Conservation (phyloP, 1,284 basidiomycete species). For the Moniliophthora roreri region DNA sequence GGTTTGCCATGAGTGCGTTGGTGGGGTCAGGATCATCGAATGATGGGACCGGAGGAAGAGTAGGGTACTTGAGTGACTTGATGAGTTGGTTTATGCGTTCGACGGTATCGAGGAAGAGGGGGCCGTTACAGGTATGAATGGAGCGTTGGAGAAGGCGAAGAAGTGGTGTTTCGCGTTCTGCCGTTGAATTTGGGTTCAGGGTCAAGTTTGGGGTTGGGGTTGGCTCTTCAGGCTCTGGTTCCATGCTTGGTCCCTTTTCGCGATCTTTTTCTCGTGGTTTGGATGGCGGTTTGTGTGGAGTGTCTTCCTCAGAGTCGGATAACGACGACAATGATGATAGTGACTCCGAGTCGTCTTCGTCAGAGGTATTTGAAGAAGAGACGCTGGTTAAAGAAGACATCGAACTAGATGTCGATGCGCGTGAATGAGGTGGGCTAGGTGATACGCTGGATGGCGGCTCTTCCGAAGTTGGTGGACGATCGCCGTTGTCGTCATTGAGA, state of each 20-base stretch:
- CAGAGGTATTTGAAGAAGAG: too few species aligned
- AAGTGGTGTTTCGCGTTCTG: too few species aligned
- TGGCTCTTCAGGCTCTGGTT: too few species aligned
- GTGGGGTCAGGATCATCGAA: too few species aligned
- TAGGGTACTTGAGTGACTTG: constrained; percentile 64
- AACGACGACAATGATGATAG: constrained; percentile 13
- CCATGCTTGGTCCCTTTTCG: too few species aligned
- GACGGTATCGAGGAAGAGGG: constrained; percentile 64
- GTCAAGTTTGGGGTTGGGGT: too few species aligned
- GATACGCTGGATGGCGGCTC: constrained; percentile 33
- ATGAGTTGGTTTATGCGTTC: constrained; percentile 57
- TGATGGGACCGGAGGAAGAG: constrained; percentile 41
- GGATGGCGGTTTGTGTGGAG: too few species aligned
- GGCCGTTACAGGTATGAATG: constrained; percentile 62
- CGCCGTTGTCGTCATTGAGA: constrained; percentile 40
- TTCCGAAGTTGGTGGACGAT: too few species aligned
- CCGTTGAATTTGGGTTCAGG: too few species aligned
- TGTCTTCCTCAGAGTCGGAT: background rate
- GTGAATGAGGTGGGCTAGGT: constrained; percentile 25
- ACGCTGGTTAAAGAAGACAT: too few species aligned
- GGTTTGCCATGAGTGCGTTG: constrained; percentile 50
- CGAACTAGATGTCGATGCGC: constrained; percentile 22
- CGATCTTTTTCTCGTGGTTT: too few species aligned
- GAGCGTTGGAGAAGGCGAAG: constrained; percentile 47
- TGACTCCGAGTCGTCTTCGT: too few species aligned